phyloP scores from a whole-genome alignment of 73 alveolate species.

The Symbiodinium natans region DNA sequence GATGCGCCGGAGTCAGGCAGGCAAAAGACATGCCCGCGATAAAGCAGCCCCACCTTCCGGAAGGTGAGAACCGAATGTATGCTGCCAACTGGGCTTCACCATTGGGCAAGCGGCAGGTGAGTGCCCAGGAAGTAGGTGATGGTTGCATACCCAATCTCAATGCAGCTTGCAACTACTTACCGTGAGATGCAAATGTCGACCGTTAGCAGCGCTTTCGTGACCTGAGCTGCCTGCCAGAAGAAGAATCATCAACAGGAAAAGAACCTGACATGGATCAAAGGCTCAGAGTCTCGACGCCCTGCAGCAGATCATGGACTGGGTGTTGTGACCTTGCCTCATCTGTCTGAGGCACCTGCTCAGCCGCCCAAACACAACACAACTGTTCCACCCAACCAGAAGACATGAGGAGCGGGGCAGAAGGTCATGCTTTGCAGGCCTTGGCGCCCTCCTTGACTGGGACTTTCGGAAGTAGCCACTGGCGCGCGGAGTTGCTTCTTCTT shows the following conservation, averaged over 20 bases:
- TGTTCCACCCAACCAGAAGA: not conserved
- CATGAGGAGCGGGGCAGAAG: not conserved
- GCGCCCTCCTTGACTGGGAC: constrained; percentile 92
- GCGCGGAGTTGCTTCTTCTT: not conserved
- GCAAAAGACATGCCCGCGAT: constrained; percentile 94
- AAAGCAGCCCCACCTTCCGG: constrained; percentile 93
- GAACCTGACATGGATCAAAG: not conserved
- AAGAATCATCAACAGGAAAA: constrained; percentile 62
- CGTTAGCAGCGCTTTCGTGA: not conserved
- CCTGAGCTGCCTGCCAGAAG: constrained; percentile 36
- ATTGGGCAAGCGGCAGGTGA: constrained; percentile 17
- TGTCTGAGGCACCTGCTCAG: constrained; percentile 62
- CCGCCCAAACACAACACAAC: not conserved
- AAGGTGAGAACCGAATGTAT: no score
- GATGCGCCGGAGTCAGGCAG: constrained; percentile 53
- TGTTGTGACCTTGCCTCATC: constrained; percentile 52
- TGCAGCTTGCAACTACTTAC: not conserved
- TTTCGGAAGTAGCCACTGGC: constrained; percentile 94
- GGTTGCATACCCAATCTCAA: constrained; percentile 78
- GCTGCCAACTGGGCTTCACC: no score
- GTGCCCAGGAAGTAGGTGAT: constrained; percentile 87
- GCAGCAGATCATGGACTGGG: no score
- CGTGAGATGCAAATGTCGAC: not conserved
- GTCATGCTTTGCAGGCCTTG: not conserved
- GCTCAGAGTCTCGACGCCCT: not conserved